Evolutionary conservation across 1,284 basidiomycete genomes (phyloP), one percentile per base, ranked within the genome.

Genomic region (Malassezia sympodialis): DNA sequence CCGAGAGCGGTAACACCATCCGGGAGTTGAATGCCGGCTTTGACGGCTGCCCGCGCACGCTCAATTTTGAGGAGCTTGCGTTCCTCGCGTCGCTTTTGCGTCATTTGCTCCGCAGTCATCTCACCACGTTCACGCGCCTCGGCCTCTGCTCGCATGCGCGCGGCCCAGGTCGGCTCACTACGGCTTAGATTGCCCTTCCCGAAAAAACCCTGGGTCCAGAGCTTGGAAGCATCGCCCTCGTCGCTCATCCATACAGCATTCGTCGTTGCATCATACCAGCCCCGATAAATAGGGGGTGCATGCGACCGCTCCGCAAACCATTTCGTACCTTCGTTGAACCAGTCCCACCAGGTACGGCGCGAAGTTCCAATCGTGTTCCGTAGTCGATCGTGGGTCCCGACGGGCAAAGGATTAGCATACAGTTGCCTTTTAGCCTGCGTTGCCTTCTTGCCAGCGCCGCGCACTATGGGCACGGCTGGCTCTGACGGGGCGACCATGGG

Each of bases 121-220:
- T 59, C 61, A 15, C 66, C 67, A 47, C 63, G 65, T 68, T 86
- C 87, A 37, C 68, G 44, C 5, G 60, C 65, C 42, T 60, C 56
- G 19, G 75, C 75, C 64, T 63, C 66, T 32, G 62, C 74, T 56
- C 75, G 74, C 65, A 61, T 73, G 53, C 49, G 76, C 66, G 51
- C 75, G 61, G 55, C 45, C 94, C 93, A 99, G 45, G 84, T 90
- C 1, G 93, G 93, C 75, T 98, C 94, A 75, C 88, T 93, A 51
- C 94, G 78, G 32, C 87, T 90, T 45, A 98, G 78, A 67, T 86
- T 86, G 1, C 94, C 94, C 75, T 98, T 98, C 19, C 94, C 93
- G 74, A 96, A 98, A 78, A 96, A 96, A 0, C 94, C 93, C 55
- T 86, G 79, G 41, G 82, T 79, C 87, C 94, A 99, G 24, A 98